phyloP scores from a whole-genome alignment of 2,329 filamentous ascomycete genomes.

The Rachicladosporium sp. region DNA sequence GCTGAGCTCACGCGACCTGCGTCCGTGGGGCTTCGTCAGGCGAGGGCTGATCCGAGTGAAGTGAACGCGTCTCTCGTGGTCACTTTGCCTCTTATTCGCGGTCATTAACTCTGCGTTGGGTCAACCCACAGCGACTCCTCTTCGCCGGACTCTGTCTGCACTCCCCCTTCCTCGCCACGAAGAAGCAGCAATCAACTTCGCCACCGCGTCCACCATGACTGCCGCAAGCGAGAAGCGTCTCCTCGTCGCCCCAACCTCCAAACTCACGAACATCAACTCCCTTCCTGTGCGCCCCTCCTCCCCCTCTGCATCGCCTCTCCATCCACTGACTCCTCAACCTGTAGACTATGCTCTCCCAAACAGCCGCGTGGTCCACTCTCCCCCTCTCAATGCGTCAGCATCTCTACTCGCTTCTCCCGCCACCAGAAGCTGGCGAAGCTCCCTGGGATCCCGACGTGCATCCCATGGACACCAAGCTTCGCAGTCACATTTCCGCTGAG shows the following conservation, averaged over 20 bases:
- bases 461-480: slow-evolving; percentile 28
- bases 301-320: not conserved
- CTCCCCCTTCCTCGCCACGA: too few species aligned
- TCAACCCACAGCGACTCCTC: too few species aligned
- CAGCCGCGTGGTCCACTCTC: slow-evolving; percentile 19
- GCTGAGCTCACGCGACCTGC: too few species aligned
- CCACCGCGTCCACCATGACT: slow-evolving; percentile 3
- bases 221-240: slow-evolving; percentile 14
- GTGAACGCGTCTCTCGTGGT: too few species aligned
- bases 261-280: slow-evolving; percentile 14
- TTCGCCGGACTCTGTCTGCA: too few species aligned
- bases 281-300: slow-evolving; percentile 11
- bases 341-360: slow-evolving; percentile 19
- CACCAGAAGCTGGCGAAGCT: slow-evolving; percentile 10
- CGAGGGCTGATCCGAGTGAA: too few species aligned
- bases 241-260: slow-evolving; percentile 15
- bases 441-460: slow-evolving; percentile 27
- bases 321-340: not conserved
- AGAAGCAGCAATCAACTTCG: too few species aligned
- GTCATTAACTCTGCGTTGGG: too few species aligned
- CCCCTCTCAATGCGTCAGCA: slow-evolving; percentile 11
- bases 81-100: too few species aligned
- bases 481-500: slow-evolving; percentile 39
- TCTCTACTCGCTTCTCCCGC: slow-evolving; percentile 20
- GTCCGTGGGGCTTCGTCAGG: too few species aligned